These are phyloP conservation scores for Leptoxyphium fumago DNA, from an alignment of 2,329 filamentous ascomycete genomes.

Conservation along the genomic window DNA sequence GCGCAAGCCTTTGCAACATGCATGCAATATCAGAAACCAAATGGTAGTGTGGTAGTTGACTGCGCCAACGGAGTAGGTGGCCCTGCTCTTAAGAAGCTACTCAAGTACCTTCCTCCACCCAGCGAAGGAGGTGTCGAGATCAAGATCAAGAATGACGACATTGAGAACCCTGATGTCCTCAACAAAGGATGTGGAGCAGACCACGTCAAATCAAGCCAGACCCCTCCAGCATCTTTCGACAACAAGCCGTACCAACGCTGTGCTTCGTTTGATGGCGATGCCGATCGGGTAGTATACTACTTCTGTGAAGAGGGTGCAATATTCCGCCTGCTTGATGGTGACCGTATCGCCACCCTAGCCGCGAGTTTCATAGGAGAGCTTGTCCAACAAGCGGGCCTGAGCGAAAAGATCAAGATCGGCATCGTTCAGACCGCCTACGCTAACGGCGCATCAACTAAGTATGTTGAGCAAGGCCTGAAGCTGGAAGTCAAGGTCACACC, in stretches of 20 bases:
- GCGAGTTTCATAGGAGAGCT: slow-evolving; percentile 90
- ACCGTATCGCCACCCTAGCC: slow-evolving; percentile 88
- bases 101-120: slow-evolving; percentile 63
- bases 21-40: slow-evolving; percentile 60
- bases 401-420: slow-evolving; percentile 71
- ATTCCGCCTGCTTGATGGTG: slow-evolving; percentile 89
- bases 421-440: slow-evolving; percentile 97
- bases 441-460: slow-evolving; percentile 86
- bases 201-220: slow-evolving; percentile 93
- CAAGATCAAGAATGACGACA: slow-evolving; percentile 83
- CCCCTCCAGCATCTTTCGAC: slow-evolving; percentile 70
- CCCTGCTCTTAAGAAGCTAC: slow-evolving; percentile 71
- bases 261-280: slow-evolving; percentile 88
- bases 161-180: slow-evolving; percentile 73
- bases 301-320: slow-evolving; percentile 67
- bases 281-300: slow-evolving; percentile 91
- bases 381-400: slow-evolving; percentile 62
- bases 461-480: slow-evolving; percentile 74
- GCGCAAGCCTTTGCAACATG: slow-evolving; percentile 70
- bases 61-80: slow-evolving; percentile 95
- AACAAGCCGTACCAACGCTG: slow-evolving; percentile 61
- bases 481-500: slow-evolving; percentile 86
- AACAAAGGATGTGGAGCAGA: slow-evolving; percentile 91
- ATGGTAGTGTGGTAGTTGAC: slow-evolving; percentile 69
- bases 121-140: slow-evolving; percentile 54